Evolutionary conservation across 23 red algal genomes (phyloP).

Genomic region (Gracilaria gracilis): DNA sequence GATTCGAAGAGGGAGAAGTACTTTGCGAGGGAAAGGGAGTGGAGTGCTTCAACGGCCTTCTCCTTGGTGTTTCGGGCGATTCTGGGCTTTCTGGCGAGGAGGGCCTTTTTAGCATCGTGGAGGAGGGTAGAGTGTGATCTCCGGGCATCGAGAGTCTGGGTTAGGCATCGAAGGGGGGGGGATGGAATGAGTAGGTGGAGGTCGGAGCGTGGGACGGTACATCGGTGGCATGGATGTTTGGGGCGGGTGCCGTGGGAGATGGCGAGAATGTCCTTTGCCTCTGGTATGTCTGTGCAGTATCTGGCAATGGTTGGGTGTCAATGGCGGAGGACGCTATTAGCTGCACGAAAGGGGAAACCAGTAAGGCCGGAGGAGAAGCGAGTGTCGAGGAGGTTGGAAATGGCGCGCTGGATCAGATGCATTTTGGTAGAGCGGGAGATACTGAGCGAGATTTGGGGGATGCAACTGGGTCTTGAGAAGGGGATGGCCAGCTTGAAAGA

Average conservation of each 20-base stretch:
- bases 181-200: not conserved
- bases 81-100: too few relatives aligned
- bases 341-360: slow-evolving; percentile 6
- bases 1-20: too few relatives aligned
- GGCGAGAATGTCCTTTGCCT: too few relatives aligned
- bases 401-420: not conserved
- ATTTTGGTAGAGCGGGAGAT: slow-evolving; percentile 1
- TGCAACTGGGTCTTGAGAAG: not conserved
- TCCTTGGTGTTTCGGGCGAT: too few relatives aligned
- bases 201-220: not conserved
- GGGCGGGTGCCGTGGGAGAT: not conserved
- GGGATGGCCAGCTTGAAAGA: not conserved
- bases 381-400: not conserved
- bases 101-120: too few relatives aligned
- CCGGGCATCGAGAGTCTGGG: not conserved
- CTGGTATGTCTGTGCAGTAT: slow-evolving; percentile 17
- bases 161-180: not conserved
- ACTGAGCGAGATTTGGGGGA: not conserved
- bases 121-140: not conserved
- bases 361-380: not conserved
- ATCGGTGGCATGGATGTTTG: slow-evolving; percentile 16
- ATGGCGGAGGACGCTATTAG: not conserved
- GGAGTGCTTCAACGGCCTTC: too few relatives aligned
- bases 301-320: slow-evolving; percentile 7
- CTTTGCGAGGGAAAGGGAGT: too few relatives aligned